Evolutionary conservation across 1,284 basidiomycete genomes (phyloP), one percentile per base, ranked within the genome.

Genomic region (Sutorius eximius): DNA sequence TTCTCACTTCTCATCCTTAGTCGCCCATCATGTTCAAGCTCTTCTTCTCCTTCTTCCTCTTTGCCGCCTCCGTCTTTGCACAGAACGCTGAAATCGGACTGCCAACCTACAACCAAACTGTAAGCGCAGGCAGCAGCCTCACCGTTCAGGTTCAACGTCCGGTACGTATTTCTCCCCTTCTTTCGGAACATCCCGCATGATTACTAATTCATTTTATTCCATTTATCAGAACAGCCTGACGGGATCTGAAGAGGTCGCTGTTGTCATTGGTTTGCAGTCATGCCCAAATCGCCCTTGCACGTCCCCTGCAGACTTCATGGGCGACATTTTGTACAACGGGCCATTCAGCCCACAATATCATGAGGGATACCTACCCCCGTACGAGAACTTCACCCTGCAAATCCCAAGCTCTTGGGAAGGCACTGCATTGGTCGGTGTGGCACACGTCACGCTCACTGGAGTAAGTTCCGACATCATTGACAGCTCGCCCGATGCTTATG

Each of bases 211-310:
- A 5, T 41, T 24, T 15, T n/a, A 1, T 16, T 3, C 40, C 3
- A 3, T 20, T 32, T 22, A 15, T 4, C 33, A 68, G 69, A 49
- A 67, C n/a, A 5, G 43, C 13, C 41, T 70, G n/a, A 53, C 69
- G 5, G 53, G 62, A 2, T 68, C 59, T 18, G 59, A 67, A 49
- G 64, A 68, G 9, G 62, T 68, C n/a, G 68, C 67, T 34, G 49
- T 70, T 44, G 69, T 63, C 20, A 61, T 68, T 30, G 67, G 64
- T 16, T 15, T 70, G 41, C 68, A 65, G 48, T 70, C 66, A 20
- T 71, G 68, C 46, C 12, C 58, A 7, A 18, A 29, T 27, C 3
- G 55, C 8, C 45, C 56, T 5, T 71, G 69, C 48, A 15, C 22
- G 1, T 0, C 53, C 1, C 60, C 67, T 34, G 38, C 59, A 0